Conservation (phyloP, 768 basidiomycete species). For the Infundibulicybe gibba region DNA sequence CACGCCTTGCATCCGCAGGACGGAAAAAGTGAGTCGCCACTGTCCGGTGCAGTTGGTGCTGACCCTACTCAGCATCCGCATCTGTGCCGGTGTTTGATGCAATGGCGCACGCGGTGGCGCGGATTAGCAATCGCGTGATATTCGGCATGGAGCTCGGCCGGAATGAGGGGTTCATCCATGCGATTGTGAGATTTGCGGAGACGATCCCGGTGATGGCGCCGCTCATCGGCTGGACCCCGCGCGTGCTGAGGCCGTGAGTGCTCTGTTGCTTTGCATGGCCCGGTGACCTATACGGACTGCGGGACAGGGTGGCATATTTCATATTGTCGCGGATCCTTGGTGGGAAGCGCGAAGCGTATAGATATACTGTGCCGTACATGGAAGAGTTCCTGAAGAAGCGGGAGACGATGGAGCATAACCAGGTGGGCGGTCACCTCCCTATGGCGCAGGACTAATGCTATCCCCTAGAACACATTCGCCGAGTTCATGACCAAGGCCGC, state of each 20-base stretch:
- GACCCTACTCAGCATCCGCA: conserved; percentile 11
- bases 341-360: conserved; percentile 25
- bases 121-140: conserved; percentile 34
- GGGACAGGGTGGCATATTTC: conserved; percentile 24
- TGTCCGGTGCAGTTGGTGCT: too few relatives aligned
- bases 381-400: conserved; percentile 19
- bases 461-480: conserved; percentile 15
- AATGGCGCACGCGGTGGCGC: conserved; percentile 32
- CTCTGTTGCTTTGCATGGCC: neutral
- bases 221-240: conserved; percentile 28
- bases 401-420: conserved; percentile 16
- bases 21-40: too few relatives aligned
- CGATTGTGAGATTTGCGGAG: conserved; percentile 30
- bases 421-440: conserved; percentile 3
- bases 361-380: conserved; percentile 24
- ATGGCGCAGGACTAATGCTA: neutral
- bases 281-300: neutral
- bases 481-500: conserved; percentile 25
- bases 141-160: conserved; percentile 31
- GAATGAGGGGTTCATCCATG: conserved; percentile 27
- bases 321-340: conserved; percentile 26
- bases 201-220: conserved; percentile 27
- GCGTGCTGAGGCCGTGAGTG: conserved; percentile 24
- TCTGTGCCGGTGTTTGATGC: conserved; percentile 27
- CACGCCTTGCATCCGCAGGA: too few relatives aligned